Evolutionary conservation across 1,139 yeast genomes (phyloP).

Genomic region (Taphrina pruni): DNA sequence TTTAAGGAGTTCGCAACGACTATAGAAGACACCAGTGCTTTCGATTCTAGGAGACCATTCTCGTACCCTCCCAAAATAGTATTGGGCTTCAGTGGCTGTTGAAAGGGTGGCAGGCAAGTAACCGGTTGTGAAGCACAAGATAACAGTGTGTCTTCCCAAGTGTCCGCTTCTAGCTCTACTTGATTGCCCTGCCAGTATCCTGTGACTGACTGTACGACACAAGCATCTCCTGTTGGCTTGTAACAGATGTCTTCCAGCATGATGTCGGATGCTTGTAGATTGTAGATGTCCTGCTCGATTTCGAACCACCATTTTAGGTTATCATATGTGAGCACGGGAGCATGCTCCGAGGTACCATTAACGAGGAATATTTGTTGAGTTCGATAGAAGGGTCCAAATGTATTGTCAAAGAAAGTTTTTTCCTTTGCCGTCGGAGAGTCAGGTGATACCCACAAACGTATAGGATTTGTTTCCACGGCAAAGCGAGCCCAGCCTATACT

Average conservation of each 20-base stretch:
- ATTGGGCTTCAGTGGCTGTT: constrained; percentile 81
- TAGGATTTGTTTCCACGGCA: constrained; percentile 76
- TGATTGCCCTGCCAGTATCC: constrained; percentile 81
- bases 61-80: constrained; percentile 65
- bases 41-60: constrained; percentile 61
- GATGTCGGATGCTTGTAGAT: constrained; percentile 47
- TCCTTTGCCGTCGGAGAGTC: constrained; percentile 72
- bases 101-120: constrained; percentile 85
- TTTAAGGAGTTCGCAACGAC: constrained; percentile 61
- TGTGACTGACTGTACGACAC: constrained; percentile 88
- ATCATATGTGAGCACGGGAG: constrained; percentile 64
- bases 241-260: constrained; percentile 70
- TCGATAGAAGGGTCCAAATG: constrained; percentile 91
- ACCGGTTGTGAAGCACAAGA: constrained; percentile 82
- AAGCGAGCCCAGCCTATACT: constrained; percentile 63
- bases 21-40: constrained; percentile 77
- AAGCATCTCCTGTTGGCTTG: constrained; percentile 77
- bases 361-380: constrained; percentile 82
- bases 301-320: constrained; percentile 86
- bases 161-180: constrained; percentile 56
- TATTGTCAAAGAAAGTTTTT: constrained; percentile 71
- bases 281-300: constrained; percentile 58
- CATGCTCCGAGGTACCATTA: constrained; percentile 63
- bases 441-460: constrained; percentile 88
- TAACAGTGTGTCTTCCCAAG: constrained; percentile 63